Evolutionary conservation across 2,329 filamentous ascomycete genomes (phyloP), one percentile per base, ranked within the genome.

Genomic region (Metarhizium anisopliae): DNA sequence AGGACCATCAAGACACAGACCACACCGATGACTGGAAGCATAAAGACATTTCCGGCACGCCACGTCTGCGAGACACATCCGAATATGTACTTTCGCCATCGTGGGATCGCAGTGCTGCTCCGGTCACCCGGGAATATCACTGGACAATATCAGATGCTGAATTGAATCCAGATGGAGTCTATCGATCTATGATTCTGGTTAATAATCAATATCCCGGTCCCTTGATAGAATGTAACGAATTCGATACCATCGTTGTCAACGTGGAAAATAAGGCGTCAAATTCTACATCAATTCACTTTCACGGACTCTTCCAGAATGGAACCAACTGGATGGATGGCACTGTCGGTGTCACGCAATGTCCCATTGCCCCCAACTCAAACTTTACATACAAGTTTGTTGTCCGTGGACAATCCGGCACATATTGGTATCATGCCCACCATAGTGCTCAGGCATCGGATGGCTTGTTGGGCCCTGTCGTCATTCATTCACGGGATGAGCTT

Each of bases 121-220:
- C 78, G 0, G 75, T 73, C 16, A 75, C 73, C 2, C 76, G 85
- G 61, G 76, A 81, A 59, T 85, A 83, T 62, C 70, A 77, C 58
- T 88, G 84, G 83, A 79, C 72, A 0, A 78, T 89, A 35, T 66
- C 70, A 10, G 81, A 86, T 58, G 78, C 78, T 36, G 70, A 74
- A 0, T 74, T 81, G 47, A 84, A 83, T 54, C 85, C 84, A 0
- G 82, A 87, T 61, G 84, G 80, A 3, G 68, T 83, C 20, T 75
- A 69, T 47, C 74, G 78, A 20, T 76, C 74, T 8, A 80, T 86
- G 74, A 80, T 90, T 53, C 81, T 85, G 42, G 87, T 90, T 70
- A 90, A 93, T 64, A 83, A 84, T 40, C 76, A 86, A 65, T 91
- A 88, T 69, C 89, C 89, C 0, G 79, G 89, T 0, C 89, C 89